A percentile compares a stretch with the other conserved stretches of the same genome.
Evolutionary conservation across 164 flowering plant genomes (phyloP).

Genomic region (Berberis vulgaris): DNA sequence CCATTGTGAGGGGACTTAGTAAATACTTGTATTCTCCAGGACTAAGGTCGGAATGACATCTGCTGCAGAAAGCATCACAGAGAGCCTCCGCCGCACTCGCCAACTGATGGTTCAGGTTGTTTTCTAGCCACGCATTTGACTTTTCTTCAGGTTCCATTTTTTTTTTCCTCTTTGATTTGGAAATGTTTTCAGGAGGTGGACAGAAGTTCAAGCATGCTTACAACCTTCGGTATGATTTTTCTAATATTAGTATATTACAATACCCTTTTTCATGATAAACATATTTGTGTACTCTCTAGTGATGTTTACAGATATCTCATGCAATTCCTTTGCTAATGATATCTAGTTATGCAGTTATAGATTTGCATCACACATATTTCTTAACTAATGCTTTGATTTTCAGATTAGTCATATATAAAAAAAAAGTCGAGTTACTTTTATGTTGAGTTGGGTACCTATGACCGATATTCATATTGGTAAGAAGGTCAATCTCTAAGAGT

Average conservation of each 20-base stretch:
- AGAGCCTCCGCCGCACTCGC: conserved; percentile 84
- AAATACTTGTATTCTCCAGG: conserved; percentile 27
- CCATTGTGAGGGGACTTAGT: too few relatives aligned
- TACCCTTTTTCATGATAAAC: not conserved
- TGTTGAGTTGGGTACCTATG: too few relatives aligned
- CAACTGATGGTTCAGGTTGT: conserved; percentile 91
- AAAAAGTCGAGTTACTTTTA: too few relatives aligned
- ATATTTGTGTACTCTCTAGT: not conserved
- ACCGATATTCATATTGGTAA: too few relatives aligned
- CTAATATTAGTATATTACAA: not conserved
- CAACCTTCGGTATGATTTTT: conserved; percentile 62
- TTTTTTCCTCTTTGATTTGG: not conserved
- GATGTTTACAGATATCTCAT: too few relatives aligned
- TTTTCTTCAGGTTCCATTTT: not conserved
- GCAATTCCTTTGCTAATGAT: too few relatives aligned
- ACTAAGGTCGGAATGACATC: conserved; percentile 95
- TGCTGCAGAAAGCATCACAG: conserved; percentile 92
- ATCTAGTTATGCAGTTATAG: too few relatives aligned
- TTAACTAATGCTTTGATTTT: too few relatives aligned
- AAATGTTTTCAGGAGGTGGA: conserved; percentile 67
- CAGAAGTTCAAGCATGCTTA: conserved; percentile 66
- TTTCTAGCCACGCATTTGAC: not conserved
- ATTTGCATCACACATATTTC: too few relatives aligned
- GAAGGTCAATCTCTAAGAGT: too few relatives aligned
- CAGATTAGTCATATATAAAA: too few relatives aligned